Evolutionary conservation across 352 stramenopile genomes (phyloP).

Genomic region (Globisporangium irregulare): DNA sequence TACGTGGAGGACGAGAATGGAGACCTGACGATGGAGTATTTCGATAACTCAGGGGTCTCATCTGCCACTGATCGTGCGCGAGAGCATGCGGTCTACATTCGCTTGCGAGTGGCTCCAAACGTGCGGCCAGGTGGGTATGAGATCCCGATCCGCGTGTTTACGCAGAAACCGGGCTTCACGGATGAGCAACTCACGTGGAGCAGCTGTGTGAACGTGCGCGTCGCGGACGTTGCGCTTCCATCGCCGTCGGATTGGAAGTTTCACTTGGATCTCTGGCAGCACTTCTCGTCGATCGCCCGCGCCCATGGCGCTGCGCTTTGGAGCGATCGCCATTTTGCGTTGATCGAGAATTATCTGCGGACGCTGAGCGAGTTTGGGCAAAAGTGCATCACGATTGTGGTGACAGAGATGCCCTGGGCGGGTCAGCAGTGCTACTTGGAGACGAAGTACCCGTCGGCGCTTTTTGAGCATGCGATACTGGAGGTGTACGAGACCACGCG

Average conservation of each 20-base stretch:
- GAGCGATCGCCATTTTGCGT: constrained; percentile 63
- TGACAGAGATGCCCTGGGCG: constrained; percentile 73
- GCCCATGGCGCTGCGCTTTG: constrained; percentile 49
- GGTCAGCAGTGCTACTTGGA: constrained; percentile 79
- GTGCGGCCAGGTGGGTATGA: constrained; percentile 55
- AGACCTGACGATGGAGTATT: constrained; percentile 55
- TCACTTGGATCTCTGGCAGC: constrained; percentile 79
- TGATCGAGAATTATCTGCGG: constrained; percentile 65
- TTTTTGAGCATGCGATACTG: constrained; percentile 69
- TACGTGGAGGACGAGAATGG: constrained; percentile 60
- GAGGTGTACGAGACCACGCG: constrained; percentile 46
- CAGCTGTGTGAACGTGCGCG: constrained; percentile 47
- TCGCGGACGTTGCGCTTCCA: constrained; percentile 51
- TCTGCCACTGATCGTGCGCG: constrained; percentile 17
- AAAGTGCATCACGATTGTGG: constrained; percentile 71
- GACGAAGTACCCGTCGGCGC: constrained; percentile 54
- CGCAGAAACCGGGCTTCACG: constrained; percentile 53
- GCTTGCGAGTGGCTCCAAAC: constrained; percentile 34
- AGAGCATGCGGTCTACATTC: constrained; percentile 60
- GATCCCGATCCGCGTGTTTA: constrained; percentile 63
- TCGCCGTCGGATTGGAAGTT: constrained; percentile 49
- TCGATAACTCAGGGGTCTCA: constrained; percentile 40
- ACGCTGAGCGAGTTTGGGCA: constrained; percentile 62
- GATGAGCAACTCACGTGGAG: constrained; percentile 71
- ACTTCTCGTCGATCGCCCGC: constrained; percentile 58